phyloP scores from a whole-genome alignment of 768 basidiomycete genomes.

The Leucocoprinus birnbaumii region DNA sequence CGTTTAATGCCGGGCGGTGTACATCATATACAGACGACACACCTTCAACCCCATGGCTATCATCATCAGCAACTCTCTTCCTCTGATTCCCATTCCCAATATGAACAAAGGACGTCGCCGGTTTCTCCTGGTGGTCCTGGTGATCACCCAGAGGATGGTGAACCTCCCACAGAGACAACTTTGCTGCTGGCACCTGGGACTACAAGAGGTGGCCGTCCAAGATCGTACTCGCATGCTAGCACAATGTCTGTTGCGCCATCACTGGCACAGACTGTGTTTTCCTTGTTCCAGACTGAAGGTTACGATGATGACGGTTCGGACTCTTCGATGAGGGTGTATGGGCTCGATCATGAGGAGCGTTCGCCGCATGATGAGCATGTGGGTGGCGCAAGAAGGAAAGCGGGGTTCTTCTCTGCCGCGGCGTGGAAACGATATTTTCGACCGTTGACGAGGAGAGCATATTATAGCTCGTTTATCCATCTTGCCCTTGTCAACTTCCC shows the following conservation, averaged over 20 bases:
- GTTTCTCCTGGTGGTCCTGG: slow-evolving; percentile 6
- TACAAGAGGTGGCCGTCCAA: slow-evolving; percentile 32
- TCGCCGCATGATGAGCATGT: background rate
- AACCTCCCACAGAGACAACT: slow-evolving; percentile 42
- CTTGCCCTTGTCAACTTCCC: slow-evolving; percentile 76
- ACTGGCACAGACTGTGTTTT: slow-evolving; percentile 65
- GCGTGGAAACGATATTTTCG: slow-evolving; percentile 61
- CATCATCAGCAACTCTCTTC: slow-evolving; percentile 1
- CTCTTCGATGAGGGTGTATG: slow-evolving; percentile 8
- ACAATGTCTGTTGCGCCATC: slow-evolving; percentile 56
- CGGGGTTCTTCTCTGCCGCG: slow-evolving; percentile 28
- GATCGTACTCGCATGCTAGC: slow-evolving; percentile 60
- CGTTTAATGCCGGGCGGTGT: slow-evolving; percentile 14
- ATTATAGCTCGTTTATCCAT: slow-evolving; percentile 67
- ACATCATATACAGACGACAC: slow-evolving; percentile 17
- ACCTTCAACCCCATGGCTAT: slow-evolving; percentile 11
- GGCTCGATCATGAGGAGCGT: slow-evolving; percentile 10
- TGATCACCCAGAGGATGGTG: slow-evolving; percentile 18
- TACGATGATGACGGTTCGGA: slow-evolving; percentile 28
- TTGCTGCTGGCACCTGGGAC: slow-evolving; percentile 39
- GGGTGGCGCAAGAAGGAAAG: background rate
- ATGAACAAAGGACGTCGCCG: background rate
- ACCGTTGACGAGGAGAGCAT: slow-evolving; percentile 53
- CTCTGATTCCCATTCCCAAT: slow-evolving; percentile 20
- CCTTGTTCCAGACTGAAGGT: slow-evolving; percentile 59